phyloP scores from a whole-genome alignment of 176 grass and related monocot species.

The Rhipidocladum racemiflorum region DNA sequence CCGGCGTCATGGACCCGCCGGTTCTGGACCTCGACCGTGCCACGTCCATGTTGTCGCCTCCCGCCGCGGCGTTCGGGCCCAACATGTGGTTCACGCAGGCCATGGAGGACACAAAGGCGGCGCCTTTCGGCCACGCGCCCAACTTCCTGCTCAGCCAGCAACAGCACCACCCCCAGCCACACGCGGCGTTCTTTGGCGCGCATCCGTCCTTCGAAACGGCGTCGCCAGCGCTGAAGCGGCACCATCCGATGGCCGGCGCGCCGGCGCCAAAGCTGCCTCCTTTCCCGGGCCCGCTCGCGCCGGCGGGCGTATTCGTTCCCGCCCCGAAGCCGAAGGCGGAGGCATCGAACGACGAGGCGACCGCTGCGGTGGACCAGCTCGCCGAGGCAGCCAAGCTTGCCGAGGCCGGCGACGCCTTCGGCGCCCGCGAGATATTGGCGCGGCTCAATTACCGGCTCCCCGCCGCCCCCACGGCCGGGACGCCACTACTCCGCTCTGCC shows the following conservation, averaged over 20 bases:
- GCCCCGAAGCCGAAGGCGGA: slow-evolving; percentile 41
- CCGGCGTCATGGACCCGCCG: slow-evolving; percentile 51
- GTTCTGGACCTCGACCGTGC: slow-evolving; percentile 54
- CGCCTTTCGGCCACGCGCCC: slow-evolving; percentile 34
- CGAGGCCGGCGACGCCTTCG: slow-evolving; percentile 47
- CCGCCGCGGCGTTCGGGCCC: slow-evolving; percentile 18
- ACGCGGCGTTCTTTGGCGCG: slow-evolving; percentile 60
- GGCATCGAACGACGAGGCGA: slow-evolving; percentile 23
- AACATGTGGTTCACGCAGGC: slow-evolving; percentile 32
- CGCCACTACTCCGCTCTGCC: slow-evolving; percentile 84
- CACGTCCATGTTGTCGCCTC: slow-evolving; percentile 22
- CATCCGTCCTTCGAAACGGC: slow-evolving; percentile 45
- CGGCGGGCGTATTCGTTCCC: slow-evolving; percentile 16
- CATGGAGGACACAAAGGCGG: slow-evolving; percentile 42
- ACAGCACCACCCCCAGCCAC: slow-evolving; percentile 47
- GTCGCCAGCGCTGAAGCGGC: slow-evolving; percentile 45
- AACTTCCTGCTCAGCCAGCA: slow-evolving; percentile 49
- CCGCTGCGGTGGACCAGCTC: slow-evolving; percentile 43
- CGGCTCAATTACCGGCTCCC: slow-evolving; percentile 99
- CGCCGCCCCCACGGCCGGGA: slow-evolving; percentile 68
- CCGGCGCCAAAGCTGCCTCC: slow-evolving; percentile 45
- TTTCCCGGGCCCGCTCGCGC: not conserved
- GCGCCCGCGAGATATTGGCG: slow-evolving; percentile 99
- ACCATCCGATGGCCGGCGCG: slow-evolving; percentile 40
- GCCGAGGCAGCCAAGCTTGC: slow-evolving; percentile 45